Evolutionary conservation across 441 rosid genomes (phyloP), one percentile per base, ranked within the genome.

Genomic region (Flueggea neowawraea): DNA sequence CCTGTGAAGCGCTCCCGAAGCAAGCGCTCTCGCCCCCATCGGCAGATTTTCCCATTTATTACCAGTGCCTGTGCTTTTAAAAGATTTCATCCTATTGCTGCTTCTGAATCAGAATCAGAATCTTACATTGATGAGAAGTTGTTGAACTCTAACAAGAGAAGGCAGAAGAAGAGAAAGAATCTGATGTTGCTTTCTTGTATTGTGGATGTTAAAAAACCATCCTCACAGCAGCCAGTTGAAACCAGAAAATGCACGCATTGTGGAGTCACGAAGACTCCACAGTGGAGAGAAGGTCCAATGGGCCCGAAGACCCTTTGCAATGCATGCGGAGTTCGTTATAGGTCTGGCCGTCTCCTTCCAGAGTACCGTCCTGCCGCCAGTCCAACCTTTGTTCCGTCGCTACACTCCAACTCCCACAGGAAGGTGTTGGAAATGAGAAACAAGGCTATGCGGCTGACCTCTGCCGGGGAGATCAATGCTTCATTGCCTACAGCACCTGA

Each of bases 231-330:
- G 16, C 63, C 63, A 3, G 76, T 12, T 28, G 68, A 66, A 57
- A 52, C 60, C 16, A 75, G 88, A 57, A 90, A 75, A 77, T 93
- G 98, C 79, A 72, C 75, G 45, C 98, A 87, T 58, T 90, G 98
- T 64, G 83, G 82, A 82, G 85, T 87, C 59, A 85, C 92, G 2
- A 82, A 82, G 78, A 93, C 97, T 59, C 97, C 97, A 6, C 97
- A 93, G 62, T 90, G 98, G 98, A 87, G 98, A 73, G 95, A 86
- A 77, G 98, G 98, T 15, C 98, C 98, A 5, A 74, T 64, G 78
- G 98, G 98, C 31, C 97, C 97, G 10, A 93, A 93, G 77, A 93
- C 97, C 7, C 92, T 90, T 50, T 90, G 98, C 78, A 93, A 88
- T 56, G 98, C 97, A 45, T 93, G 98, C 41, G 98, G 98, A 9